phyloP scores from a whole-genome alignment of 1,284 basidiomycete genomes.

The Leccinum fallax region DNA sequence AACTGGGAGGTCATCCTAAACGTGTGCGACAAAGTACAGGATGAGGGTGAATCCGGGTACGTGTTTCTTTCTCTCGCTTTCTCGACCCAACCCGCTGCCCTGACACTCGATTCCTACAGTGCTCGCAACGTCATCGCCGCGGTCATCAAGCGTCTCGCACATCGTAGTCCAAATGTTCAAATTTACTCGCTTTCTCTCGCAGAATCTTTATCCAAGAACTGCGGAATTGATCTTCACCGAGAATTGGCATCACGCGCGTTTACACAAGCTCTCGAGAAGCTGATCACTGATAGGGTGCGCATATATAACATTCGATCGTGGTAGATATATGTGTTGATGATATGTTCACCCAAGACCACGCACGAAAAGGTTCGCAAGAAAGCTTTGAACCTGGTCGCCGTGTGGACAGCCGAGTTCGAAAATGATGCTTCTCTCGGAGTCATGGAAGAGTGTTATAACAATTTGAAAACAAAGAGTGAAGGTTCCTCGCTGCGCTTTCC shows the following conservation, averaged over 20 bases:
- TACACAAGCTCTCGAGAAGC: conserved; percentile 83
- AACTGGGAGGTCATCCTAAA: conserved; percentile 96
- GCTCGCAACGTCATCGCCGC: conserved; percentile 87
- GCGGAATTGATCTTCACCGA: conserved; percentile 76
- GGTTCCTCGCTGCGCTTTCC: background rate
- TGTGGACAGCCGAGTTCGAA: conserved; percentile 89
- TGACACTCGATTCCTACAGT: conserved; percentile 45
- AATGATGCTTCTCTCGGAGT: conserved; percentile 81
- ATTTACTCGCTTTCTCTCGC: conserved; percentile 88
- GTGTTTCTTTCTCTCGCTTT: conserved; percentile 25
- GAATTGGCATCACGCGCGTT: conserved; percentile 92
- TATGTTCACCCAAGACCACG: conserved; percentile 60
- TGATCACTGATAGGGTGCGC: conserved; percentile 83
- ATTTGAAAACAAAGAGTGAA: conserved; percentile 80
- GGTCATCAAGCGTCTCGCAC: conserved; percentile 87
- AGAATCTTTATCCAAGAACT: conserved; percentile 92
- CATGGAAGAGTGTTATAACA: conserved; percentile 89
- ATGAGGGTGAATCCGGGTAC: conserved; percentile 84
- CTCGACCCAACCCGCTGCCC: conserved; percentile 9
- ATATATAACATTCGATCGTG: conserved; percentile 1
- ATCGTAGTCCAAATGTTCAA: conserved; percentile 97
- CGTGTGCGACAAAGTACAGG: conserved; percentile 94
- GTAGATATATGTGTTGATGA: conserved; percentile 5
- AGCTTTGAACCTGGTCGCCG: conserved; percentile 72
- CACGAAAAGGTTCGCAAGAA: conserved; percentile 87